phyloP scores from a whole-genome alignment of 2,329 filamentous ascomycete genomes.

The Aspergillus sp. region DNA sequence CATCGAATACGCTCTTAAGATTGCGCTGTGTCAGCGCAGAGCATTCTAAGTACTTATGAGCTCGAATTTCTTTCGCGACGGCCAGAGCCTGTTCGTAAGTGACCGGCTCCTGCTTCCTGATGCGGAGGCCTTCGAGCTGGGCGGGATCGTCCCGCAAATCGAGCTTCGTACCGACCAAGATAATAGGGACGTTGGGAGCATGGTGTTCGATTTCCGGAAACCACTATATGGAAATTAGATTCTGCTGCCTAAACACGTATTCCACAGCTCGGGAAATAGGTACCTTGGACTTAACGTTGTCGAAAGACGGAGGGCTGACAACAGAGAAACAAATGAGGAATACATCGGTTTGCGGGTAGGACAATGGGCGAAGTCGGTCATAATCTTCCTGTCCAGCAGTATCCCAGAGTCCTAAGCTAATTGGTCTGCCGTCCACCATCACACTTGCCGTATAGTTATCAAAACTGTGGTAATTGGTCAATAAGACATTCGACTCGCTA shows the following conservation, averaged over 20 bases:
- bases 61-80: slow-evolving; percentile 90
- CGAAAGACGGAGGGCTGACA: slow-evolving; percentile 94
- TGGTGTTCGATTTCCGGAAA: slow-evolving; percentile 97
- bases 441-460: slow-evolving; percentile 99
- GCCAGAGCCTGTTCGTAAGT: slow-evolving; percentile 87
- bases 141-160: slow-evolving; percentile 87
- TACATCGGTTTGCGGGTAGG: slow-evolving; percentile 97
- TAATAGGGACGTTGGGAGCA: slow-evolving; percentile 91
- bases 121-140: slow-evolving; percentile 76
- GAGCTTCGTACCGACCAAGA: slow-evolving; percentile 94
- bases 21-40: slow-evolving; percentile 95
- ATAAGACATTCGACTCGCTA: slow-evolving; percentile 14
- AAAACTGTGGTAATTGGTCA: slow-evolving; percentile 60
- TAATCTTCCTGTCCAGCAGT: slow-evolving; percentile 99
- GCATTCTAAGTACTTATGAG: slow-evolving; percentile 97
- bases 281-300: slow-evolving; percentile 99
- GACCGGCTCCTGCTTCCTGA: slow-evolving; percentile 97
- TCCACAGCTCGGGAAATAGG: slow-evolving; percentile 24
- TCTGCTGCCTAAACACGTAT: background rate
- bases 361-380: slow-evolving; percentile 88
- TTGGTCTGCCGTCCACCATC: slow-evolving; percentile 97
- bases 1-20: slow-evolving; percentile 97
- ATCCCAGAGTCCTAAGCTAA: slow-evolving; percentile 97
- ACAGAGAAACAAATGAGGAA: slow-evolving; percentile 99
- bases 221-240: slow-evolving; percentile 62